Percentiles rank a stretch among this genome's conserved stretches.
Conservation (phyloP, 768 basidiomycete genomes). For the Hebeloma cylindrosporum region DNA sequence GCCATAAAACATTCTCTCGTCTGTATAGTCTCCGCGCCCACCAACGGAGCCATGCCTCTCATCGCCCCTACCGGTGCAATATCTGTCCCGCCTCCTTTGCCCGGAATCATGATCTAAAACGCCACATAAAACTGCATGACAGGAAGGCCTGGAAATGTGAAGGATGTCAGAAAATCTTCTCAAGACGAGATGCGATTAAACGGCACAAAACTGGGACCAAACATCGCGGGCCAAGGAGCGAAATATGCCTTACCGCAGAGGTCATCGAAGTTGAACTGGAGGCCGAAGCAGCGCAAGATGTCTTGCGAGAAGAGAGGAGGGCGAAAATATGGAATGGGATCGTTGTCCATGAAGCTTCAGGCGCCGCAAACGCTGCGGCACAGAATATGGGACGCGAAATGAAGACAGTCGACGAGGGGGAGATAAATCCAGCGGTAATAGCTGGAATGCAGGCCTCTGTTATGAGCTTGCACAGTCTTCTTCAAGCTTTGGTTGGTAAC, state of each 20-base stretch:
- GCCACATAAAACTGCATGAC: slow-evolving; percentile 73
- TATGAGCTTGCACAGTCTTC: slow-evolving; percentile 51
- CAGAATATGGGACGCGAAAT: slow-evolving; percentile 26
- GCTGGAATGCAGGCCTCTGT: slow-evolving; percentile 51
- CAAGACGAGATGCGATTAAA: slow-evolving; percentile 76
- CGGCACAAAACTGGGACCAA: slow-evolving; percentile 67
- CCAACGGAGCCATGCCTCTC: slow-evolving; percentile 61
- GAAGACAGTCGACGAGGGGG: slow-evolving; percentile 57
- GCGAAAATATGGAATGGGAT: slow-evolving; percentile 66
- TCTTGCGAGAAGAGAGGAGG: slow-evolving; percentile 57
- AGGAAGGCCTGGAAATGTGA: slow-evolving; percentile 72
- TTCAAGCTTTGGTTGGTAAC: slow-evolving; percentile 58
- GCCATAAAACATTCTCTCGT: slow-evolving; percentile 68
- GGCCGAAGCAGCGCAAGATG: slow-evolving; percentile 41
- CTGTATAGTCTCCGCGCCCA: slow-evolving; percentile 71
- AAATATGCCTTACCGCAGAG: slow-evolving; percentile 55
- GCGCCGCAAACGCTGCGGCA: slow-evolving; percentile 18
- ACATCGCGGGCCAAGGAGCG: slow-evolving; percentile 48
- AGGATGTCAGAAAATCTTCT: slow-evolving; percentile 74
- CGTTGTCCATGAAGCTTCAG: slow-evolving; percentile 40
- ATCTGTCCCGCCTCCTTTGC: slow-evolving; percentile 75
- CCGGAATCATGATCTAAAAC: slow-evolving; percentile 77
- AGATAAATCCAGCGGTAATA: slow-evolving; percentile 50
- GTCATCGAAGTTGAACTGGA: slow-evolving; percentile 60
- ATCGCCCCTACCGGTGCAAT: slow-evolving; percentile 65